Evolutionary conservation across 257 asterid species (phyloP).

Genomic region (Eucommia ulmoides): DNA sequence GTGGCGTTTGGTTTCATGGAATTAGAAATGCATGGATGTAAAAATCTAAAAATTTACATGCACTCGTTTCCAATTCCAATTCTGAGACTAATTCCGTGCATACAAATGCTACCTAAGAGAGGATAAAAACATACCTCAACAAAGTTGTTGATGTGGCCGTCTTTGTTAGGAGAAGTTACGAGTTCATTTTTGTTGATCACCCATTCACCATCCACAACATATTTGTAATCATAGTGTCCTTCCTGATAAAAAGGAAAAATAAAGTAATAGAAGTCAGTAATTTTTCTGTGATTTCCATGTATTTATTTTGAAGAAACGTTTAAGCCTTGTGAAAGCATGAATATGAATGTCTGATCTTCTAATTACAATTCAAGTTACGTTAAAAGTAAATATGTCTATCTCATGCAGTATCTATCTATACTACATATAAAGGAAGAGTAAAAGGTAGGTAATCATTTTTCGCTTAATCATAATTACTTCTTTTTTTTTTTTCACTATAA

Average conservation of each 20-base stretch:
- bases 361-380: not conserved
- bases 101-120: too few relatives aligned
- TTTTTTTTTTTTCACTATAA: too few relatives aligned
- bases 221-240: slow-evolving; percentile 88
- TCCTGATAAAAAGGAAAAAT: slow-evolving; percentile 36
- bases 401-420: too few relatives aligned
- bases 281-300: not conserved
- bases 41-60: too few relatives aligned
- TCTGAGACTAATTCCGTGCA: too few relatives aligned
- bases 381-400: not conserved
- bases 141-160: slow-evolving; percentile 85
- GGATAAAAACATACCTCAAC: slow-evolving; percentile 50
- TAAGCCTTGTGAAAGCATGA: not conserved
- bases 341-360: not conserved
- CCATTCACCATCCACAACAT: slow-evolving; percentile 79
- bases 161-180: slow-evolving; percentile 50
- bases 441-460: too few relatives aligned
- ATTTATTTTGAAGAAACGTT: too few relatives aligned
- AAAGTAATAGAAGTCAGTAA: not conserved
- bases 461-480: too few relatives aligned
- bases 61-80: too few relatives aligned
- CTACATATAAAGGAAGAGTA: too few relatives aligned
- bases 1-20: too few relatives aligned
- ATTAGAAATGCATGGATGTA: too few relatives aligned
- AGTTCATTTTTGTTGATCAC: slow-evolving; percentile 42